Base-by-base conservation (phyloP, 352 stramenopile species). In the Globisporangium rhizosaccharum region DNA sequence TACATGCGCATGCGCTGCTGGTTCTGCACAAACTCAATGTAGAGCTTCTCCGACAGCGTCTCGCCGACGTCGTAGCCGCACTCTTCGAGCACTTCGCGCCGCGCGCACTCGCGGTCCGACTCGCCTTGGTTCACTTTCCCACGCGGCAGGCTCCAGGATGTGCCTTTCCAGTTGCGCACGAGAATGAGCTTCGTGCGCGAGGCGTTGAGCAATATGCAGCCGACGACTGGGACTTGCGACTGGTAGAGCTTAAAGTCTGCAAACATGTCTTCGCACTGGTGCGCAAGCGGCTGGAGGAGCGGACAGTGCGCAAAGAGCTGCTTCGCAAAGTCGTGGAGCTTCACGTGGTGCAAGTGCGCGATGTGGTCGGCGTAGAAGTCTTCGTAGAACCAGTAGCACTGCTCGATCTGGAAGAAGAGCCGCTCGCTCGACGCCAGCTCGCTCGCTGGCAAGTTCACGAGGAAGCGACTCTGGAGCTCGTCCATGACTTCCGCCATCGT, bases 321-420 rank as follows among this genome's bases (percentile, higher is more conserved):
- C n/a, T 82, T 71, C 30, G 89, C 87, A 67, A 98, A 98, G 53
- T 96, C 87, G 63, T 97, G 92, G n/a, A 98, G 68, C 65, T 96
- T 96, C 61, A 97, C 88, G 49, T 97, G 79, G 56, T 90, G 88
- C 55, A 98, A 61, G 63, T 85, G 70, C 54, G 76, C 71, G 51
- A 90, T 75, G 53, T 85, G 72, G 72, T 98, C 94, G 64, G 92
- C 95, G 68, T 97, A 96, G 67, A 97, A 97, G 72, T 98, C 94
- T 66, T 98, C 93, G 73, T 98, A 98, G 75, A 98, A 98, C 94
- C 94, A 98, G 67, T 93, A 98, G 59, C 91, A 97, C 75, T 98
- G 94, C 73, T 98, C 94, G 59, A 98, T 92, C 76, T 98, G 94
- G 75, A 98, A 98, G 73, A 98, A 98, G 25, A 98, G 92, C n/a